A percentile compares a stretch with the other conserved stretches of the same genome.
phyloP scores from a whole-genome alignment of 352 stramenopile genomes.

The Globisporangium ultimum region DNA sequence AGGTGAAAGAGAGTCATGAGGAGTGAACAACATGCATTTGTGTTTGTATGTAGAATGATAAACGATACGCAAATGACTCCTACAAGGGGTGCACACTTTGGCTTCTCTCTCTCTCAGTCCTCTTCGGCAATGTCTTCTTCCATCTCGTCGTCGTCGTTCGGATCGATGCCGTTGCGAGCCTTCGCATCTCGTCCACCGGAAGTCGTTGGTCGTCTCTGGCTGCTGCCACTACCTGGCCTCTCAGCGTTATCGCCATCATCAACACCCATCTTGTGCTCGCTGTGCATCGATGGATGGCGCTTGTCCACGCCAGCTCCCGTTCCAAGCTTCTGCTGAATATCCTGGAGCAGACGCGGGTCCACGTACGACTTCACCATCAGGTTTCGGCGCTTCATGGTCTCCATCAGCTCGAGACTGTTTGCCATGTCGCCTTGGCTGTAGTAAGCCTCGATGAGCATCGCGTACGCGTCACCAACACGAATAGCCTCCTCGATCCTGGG shows the following conservation, averaged over 20 bases:
- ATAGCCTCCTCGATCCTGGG: constrained; percentile 84
- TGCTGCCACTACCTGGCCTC: constrained; percentile 16
- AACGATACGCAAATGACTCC: background rate
- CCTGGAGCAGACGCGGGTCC: constrained; percentile 59
- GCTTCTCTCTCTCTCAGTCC: constrained; percentile 22
- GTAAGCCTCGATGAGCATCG: constrained; percentile 82
- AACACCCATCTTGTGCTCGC: constrained; percentile 30
- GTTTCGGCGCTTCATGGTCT: constrained; percentile 72
- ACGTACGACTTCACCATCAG: constrained; percentile 76
- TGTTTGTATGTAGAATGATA: background rate
- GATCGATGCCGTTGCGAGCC: constrained; percentile 9
- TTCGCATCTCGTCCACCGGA: constrained; percentile 28
- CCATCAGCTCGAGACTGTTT: constrained; percentile 67
- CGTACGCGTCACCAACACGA: constrained; percentile 87
- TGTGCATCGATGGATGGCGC: constrained; percentile 15
- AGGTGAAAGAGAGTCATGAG: background rate
- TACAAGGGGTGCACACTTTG: too few relatives aligned
- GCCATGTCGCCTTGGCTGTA: constrained; percentile 57
- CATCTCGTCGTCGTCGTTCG: constrained; percentile 69
- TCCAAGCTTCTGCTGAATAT: constrained; percentile 58
- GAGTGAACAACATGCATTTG: background rate
- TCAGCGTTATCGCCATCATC: constrained; percentile 9
- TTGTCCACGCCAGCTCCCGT: constrained; percentile 15
- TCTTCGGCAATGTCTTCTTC: constrained; percentile 81
- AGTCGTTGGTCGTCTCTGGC: constrained; percentile 13